Conservation (phyloP, 805 yeast species). For the Scheffersomyces stipitis region DNA sequence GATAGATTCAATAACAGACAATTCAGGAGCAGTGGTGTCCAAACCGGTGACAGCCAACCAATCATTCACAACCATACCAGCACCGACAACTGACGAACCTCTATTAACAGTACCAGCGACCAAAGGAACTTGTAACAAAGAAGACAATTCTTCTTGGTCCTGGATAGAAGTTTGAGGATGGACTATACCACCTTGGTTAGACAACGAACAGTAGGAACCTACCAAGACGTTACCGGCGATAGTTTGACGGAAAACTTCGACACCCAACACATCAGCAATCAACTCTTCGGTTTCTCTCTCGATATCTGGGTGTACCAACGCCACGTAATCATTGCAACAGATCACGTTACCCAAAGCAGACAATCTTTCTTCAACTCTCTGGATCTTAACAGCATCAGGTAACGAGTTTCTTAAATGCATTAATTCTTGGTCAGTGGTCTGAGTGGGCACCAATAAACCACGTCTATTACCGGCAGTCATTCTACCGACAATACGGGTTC, state of each 20-base stretch:
- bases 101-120: constrained; percentile 99
- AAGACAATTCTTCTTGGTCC: constrained; percentile 96
- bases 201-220: constrained; percentile 91
- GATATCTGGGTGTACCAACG: constrained; percentile 97
- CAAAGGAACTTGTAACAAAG: constrained; percentile 92
- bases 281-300: constrained; percentile 99
- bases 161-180: constrained; percentile 97
- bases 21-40: constrained; percentile 98
- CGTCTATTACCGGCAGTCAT: constrained; percentile 99
- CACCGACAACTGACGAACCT: constrained; percentile 97
- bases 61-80: constrained; percentile 98
- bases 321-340: constrained; percentile 98
- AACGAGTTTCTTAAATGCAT: constrained; percentile 95
- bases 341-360: constrained; percentile 97
- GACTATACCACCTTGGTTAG: constrained; percentile 97
- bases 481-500: constrained; percentile 96
- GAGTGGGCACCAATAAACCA: constrained; percentile 94
- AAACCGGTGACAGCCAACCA: constrained; percentile 96
- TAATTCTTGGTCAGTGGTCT: constrained; percentile 96
- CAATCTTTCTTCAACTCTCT: constrained; percentile 95
- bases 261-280: constrained; percentile 97
- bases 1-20: constrained; percentile 94
- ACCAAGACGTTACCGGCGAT: constrained; percentile 97
- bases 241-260: constrained; percentile 98
- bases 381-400: constrained; percentile 93